These are phyloP conservation scores for Aspergillus panamensis DNA, from an alignment of 495 filamentous ascomycete species.

Conservation along the genomic window DNA sequence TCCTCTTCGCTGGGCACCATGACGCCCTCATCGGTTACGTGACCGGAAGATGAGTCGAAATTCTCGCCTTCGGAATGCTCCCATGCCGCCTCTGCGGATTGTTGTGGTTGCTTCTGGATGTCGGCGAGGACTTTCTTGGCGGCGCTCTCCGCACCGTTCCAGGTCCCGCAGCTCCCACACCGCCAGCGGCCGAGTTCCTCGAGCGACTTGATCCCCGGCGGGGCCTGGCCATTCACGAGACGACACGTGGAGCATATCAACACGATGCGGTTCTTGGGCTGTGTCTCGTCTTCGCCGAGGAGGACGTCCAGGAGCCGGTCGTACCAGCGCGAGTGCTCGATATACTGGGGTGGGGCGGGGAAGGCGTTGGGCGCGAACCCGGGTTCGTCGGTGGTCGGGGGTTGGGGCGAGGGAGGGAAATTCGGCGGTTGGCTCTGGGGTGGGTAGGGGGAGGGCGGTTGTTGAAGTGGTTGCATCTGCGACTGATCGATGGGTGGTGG, in stretches of 20 bases:
- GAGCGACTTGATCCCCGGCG: constrained; percentile 73
- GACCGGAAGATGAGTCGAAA: constrained; percentile 19
- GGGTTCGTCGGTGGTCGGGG: constrained; percentile 31
- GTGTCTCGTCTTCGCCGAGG: constrained; percentile 91
- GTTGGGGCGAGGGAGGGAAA: constrained; percentile 19
- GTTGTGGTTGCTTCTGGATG: constrained; percentile 29
- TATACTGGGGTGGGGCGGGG: constrained; percentile 43
- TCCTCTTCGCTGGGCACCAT: constrained; percentile 33
- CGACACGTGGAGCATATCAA: constrained; percentile 81
- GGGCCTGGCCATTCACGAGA: constrained; percentile 93
- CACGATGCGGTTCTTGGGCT: constrained; percentile 83
- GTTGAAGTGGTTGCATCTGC: not conserved
- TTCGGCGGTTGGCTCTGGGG: constrained; percentile 14
- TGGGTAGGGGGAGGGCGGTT: constrained; percentile 7
- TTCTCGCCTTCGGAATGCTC: constrained; percentile 21
- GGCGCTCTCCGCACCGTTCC: constrained; percentile 80
- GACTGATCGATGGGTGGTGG: constrained; percentile 12
- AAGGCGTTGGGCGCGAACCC: constrained; percentile 63
- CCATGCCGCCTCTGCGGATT: constrained; percentile 19
- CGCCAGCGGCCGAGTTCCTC: constrained; percentile 86
- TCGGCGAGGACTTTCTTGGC: constrained; percentile 55
- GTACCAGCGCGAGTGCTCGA: constrained; percentile 72
- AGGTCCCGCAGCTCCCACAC: constrained; percentile 77
- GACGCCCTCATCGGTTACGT: constrained; percentile 27
- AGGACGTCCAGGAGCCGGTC: constrained; percentile 89